Conservation (phyloP, 2,329 filamentous ascomycete species). For the Paracorniculantispora psalliotae region DNA sequence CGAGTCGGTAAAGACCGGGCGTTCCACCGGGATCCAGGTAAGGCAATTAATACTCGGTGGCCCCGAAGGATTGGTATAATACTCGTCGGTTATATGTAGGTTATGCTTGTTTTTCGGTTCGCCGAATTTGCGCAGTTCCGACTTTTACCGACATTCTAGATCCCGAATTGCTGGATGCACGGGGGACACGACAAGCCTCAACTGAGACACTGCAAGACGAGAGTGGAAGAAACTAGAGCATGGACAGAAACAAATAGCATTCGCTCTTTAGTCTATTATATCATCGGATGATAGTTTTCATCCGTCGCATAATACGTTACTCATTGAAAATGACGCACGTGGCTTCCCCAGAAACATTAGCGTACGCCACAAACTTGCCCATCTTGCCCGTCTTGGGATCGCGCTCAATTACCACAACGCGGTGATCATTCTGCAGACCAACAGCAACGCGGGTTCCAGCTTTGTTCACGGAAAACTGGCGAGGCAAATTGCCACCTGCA, state of each 20-base stretch:
- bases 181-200: background rate
- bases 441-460: conserved; percentile 61
- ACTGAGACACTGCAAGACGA: background rate
- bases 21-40: background rate
- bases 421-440: conserved; percentile 56
- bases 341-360: conserved; percentile 38
- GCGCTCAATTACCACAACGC: conserved; percentile 57
- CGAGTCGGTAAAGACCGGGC: background rate
- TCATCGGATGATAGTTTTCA: background rate
- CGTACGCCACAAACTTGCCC: conserved; percentile 37
- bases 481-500: conserved; percentile 58
- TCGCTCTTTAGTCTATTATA: too few species aligned
- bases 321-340: conserved; percentile 46
- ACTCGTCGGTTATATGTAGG: background rate
- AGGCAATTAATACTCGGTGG: background rate
- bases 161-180: too few species aligned
- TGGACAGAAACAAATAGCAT: too few species aligned
- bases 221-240: too few species aligned
- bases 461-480: conserved; percentile 63
- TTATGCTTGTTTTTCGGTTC: background rate
- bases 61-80: background rate
- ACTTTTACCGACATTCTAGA: background rate
- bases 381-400: conserved; percentile 56
- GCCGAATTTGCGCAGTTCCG: background rate
- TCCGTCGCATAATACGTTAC: conserved; percentile 15